Conservation (phyloP, 306 rosid species). For the Rubus parviflorus region DNA sequence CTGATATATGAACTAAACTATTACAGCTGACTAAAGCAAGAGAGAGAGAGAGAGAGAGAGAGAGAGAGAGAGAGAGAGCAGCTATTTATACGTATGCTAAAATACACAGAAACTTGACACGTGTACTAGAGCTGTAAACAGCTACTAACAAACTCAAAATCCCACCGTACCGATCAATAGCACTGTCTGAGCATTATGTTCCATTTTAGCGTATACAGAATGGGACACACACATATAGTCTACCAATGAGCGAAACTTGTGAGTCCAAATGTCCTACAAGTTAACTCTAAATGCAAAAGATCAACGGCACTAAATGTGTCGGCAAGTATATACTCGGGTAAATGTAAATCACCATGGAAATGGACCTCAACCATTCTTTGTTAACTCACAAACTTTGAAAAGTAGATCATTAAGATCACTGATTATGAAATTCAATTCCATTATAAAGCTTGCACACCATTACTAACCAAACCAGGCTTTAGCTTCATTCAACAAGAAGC, state of each 20-base stretch:
- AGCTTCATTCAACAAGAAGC: not conserved
- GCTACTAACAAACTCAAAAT: no score
- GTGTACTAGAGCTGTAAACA: no score
- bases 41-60: no score
- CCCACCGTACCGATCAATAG: conserved; percentile 67
- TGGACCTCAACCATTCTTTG: no score
- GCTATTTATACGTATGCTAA: no score
- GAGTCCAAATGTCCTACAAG: conserved; percentile 61
- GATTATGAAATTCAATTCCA: not conserved
- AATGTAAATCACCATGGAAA: no score
- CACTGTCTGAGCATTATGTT: conserved; percentile 51
- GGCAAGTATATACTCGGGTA: not conserved
- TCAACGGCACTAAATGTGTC: conserved; percentile 68
- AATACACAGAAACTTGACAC: no score
- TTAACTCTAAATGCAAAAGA: conserved; percentile 75
- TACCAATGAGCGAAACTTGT: conserved; percentile 72
- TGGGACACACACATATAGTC: conserved; percentile 65
- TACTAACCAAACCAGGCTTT: not conserved
- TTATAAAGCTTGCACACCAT: not conserved
- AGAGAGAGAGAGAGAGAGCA: no score
- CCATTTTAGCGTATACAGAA: conserved; percentile 48
- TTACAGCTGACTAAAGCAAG: no score
- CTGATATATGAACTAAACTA: no score
- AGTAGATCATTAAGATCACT: not conserved
- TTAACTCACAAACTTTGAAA: not conserved